Evolutionary conservation across 306 rosid species (phyloP).

Genomic region (Sechiopsis laciniata): DNA sequence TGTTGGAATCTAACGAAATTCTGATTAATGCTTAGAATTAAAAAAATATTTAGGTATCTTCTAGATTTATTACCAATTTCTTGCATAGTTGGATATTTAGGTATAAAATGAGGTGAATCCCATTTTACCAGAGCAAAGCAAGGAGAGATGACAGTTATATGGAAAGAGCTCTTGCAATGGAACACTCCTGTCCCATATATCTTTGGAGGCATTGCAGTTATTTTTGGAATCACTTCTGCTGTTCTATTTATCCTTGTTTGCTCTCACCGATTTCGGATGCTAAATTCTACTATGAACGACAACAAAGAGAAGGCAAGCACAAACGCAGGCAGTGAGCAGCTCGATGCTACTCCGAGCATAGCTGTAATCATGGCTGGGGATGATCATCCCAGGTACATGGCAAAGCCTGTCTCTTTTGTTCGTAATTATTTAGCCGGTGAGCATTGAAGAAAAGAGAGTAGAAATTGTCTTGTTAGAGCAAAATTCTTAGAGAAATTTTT

Average conservation of each 20-base stretch:
- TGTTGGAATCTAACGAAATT: neutral
- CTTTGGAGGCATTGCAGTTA: conserved; percentile 15
- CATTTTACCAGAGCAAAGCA: conserved; percentile 4
- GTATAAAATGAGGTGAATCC: conserved; percentile 15
- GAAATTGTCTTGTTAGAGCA: conserved; percentile 9
- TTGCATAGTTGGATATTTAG: conserved; percentile 9
- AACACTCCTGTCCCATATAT: conserved; percentile 18
- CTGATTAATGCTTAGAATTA: neutral
- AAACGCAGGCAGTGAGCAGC: neutral
- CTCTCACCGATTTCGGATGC: neutral
- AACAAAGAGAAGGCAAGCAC: conserved; percentile 4
- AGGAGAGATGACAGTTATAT: conserved; percentile 10
- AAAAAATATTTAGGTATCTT: neutral
- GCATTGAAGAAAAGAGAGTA: conserved; percentile 2
- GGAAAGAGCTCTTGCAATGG: conserved; percentile 19
- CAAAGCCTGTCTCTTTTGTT: conserved; percentile 22
- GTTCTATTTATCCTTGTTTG: conserved; percentile 7
- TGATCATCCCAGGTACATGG: conserved; percentile 22
- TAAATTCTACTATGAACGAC: neutral
- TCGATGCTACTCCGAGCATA: neutral
- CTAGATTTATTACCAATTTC: neutral
- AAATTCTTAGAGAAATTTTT: conserved; percentile 10
- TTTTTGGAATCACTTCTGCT: conserved; percentile 15
- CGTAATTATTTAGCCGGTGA: neutral
- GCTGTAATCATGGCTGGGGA: conserved; percentile 21